Evolutionary conservation across 345 rosid genomes (phyloP).

Genomic region (Theobroma cacao): DNA sequence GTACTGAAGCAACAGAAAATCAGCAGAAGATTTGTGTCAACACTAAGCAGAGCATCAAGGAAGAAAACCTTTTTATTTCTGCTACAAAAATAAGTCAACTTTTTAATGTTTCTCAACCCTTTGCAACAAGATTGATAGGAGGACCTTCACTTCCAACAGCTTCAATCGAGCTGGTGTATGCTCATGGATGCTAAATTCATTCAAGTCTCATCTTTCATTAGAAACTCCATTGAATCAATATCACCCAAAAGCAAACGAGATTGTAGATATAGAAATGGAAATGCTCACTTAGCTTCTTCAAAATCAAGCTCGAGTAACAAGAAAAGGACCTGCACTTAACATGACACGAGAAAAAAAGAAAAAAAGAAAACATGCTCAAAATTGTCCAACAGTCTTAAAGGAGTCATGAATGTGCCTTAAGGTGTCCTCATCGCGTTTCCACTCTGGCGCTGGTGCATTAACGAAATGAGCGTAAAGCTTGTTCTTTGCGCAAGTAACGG

Average conservation of each 20-base stretch:
- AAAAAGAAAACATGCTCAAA: no score
- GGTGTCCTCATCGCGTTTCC: conserved; percentile 73
- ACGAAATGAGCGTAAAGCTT: conserved; percentile 93
- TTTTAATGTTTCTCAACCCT: background rate
- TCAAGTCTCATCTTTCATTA: background rate
- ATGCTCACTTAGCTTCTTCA: no score
- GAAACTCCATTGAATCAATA: background rate
- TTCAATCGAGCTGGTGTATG: no score
- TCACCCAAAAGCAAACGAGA: background rate
- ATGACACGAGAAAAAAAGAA: no score
- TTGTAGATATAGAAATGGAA: background rate
- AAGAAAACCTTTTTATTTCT: background rate
- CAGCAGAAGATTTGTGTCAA: background rate
- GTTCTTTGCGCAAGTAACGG: conserved; percentile 83
- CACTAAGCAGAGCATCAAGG: background rate
- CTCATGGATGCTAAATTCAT: background rate
- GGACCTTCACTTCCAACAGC: no score
- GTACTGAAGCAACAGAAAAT: background rate
- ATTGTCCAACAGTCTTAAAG: conserved; percentile 60
- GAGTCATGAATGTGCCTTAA: conserved; percentile 84
- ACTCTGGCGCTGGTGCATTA: conserved; percentile 77
- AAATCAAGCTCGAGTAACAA: no score
- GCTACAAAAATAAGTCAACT: background rate
- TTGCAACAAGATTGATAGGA: no score
- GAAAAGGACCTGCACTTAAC: no score